Conservation (phyloP, 2,329 filamentous ascomycete species). For the Periconia digitata region DNA sequence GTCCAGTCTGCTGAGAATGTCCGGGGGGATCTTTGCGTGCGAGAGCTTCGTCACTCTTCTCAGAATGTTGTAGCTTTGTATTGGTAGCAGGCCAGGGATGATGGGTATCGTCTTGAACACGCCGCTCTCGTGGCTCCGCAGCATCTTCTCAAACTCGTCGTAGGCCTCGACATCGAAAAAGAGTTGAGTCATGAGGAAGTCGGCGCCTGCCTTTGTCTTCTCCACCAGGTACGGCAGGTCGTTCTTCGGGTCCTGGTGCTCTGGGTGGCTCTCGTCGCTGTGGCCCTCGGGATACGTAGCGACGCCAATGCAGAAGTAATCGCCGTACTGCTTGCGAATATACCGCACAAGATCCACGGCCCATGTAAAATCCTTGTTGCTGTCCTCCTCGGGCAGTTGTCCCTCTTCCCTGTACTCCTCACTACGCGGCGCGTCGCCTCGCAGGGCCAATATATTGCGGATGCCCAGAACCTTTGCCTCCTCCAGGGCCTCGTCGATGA, state of each 20-base stretch:
- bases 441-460: conserved; percentile 86
- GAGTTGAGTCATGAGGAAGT: conserved; percentile 98
- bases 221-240: conserved; percentile 89
- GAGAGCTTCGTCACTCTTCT: conserved; percentile 92
- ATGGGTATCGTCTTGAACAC: conserved; percentile 85
- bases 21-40: conserved; percentile 76
- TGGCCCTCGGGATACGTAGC: conserved; percentile 96
- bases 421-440: conserved; percentile 86
- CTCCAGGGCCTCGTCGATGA: conserved; percentile 87
- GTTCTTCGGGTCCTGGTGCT: conserved; percentile 63
- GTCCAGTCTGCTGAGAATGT: conserved; percentile 70
- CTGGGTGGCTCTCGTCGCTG: conserved; percentile 85
- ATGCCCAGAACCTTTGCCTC: conserved; percentile 90
- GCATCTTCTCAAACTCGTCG: conserved; percentile 71
- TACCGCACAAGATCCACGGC: conserved; percentile 88
- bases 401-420: conserved; percentile 79
- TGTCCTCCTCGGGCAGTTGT: conserved; percentile 61
- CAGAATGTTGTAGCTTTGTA: conserved; percentile 96
- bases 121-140: conserved; percentile 81
- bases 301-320: conserved; percentile 96
- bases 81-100: conserved; percentile 93
- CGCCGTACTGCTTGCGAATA: conserved; percentile 80
- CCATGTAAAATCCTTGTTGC: conserved; percentile 80
- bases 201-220: conserved; percentile 86
- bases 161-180: conserved; percentile 92